Percentiles rank a stretch among this genome's conserved stretches.
Conservation (phyloP, 305 asterid genomes). For the Fraxinus floribunda region DNA sequence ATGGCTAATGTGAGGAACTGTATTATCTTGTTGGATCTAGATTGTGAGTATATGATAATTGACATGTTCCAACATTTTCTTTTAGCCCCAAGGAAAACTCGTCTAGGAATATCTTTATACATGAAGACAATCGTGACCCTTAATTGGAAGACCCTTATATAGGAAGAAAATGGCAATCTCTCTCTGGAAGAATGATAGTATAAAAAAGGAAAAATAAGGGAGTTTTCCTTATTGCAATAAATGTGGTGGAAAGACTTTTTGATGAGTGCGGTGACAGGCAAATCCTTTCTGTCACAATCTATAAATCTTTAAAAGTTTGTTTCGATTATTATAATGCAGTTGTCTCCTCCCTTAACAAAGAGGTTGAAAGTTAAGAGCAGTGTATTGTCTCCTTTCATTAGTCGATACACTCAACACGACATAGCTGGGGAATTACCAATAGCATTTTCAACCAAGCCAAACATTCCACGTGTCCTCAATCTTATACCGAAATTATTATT, state of each 20-base stretch:
- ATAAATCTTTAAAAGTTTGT: neutral
- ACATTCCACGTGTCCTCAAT: neutral
- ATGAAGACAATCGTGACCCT: no score
- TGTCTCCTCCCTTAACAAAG: neutral
- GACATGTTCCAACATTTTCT: no score
- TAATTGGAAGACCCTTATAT: no score
- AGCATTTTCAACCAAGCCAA: neutral
- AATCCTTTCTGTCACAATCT: neutral
- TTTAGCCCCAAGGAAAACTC: no score
- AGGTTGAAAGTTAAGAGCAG: neutral
- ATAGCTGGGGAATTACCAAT: neutral
- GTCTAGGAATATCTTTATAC: no score
- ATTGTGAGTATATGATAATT: no score
- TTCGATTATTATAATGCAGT: neutral
- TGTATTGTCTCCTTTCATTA: neutral
- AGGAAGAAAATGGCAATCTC: neutral
- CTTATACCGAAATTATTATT: neutral
- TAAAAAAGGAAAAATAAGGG: no score
- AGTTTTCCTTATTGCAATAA: neutral
- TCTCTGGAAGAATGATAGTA: no score
- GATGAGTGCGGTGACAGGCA: neutral
- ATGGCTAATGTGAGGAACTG: no score
- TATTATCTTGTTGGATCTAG: no score
- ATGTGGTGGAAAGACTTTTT: neutral
- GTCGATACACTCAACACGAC: neutral